Evolutionary conservation across 306 rosid species (phyloP).

Genomic region (Echinosophora koreensis): DNA sequence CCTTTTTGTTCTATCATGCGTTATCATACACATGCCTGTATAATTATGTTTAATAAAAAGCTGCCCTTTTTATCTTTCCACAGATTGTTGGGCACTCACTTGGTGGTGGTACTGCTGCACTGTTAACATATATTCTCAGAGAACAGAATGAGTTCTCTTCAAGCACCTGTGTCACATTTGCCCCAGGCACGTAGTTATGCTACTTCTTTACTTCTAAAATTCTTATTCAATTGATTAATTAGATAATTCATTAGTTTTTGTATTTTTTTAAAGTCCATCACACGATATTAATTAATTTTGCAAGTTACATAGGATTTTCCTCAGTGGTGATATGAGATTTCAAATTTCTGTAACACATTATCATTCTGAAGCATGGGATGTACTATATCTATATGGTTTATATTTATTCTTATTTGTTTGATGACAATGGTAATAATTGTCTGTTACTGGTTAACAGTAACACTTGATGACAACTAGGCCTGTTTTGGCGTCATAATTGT

Average conservation of each 20-base stretch:
- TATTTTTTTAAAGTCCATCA: conserved; percentile 15
- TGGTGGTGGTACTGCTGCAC: conserved; percentile 98
- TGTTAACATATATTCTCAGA: conserved; percentile 88
- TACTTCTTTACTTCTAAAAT: background rate
- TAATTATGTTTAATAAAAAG: conserved; percentile 26
- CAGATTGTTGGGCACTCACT: conserved; percentile 97
- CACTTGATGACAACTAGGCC: conserved; percentile 3
- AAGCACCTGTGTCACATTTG: conserved; percentile 82
- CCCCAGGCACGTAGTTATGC: conserved; percentile 75
- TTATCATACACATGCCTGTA: background rate
- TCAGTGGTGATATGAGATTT: conserved; percentile 20
- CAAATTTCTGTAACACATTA: conserved; percentile 8
- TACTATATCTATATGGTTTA: background rate
- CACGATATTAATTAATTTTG: conserved; percentile 12
- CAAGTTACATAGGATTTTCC: conserved; percentile 8
- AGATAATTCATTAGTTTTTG: conserved; percentile 1
- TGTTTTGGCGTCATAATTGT: conserved; percentile 26
- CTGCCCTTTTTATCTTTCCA: conserved; percentile 38
- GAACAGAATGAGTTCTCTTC: conserved; percentile 85
- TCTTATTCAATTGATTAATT: conserved; percentile 1
- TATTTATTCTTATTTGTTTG: conserved; percentile 9
- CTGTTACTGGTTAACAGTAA: background rate
- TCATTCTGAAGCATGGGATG: conserved; percentile 18
- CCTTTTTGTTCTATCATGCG: background rate
- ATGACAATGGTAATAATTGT: conserved; percentile 24